Evolutionary conservation across 2,329 filamentous ascomycete species (phyloP), one percentile per base, ranked within the genome.

Genomic region (Didymella glomerata): DNA sequence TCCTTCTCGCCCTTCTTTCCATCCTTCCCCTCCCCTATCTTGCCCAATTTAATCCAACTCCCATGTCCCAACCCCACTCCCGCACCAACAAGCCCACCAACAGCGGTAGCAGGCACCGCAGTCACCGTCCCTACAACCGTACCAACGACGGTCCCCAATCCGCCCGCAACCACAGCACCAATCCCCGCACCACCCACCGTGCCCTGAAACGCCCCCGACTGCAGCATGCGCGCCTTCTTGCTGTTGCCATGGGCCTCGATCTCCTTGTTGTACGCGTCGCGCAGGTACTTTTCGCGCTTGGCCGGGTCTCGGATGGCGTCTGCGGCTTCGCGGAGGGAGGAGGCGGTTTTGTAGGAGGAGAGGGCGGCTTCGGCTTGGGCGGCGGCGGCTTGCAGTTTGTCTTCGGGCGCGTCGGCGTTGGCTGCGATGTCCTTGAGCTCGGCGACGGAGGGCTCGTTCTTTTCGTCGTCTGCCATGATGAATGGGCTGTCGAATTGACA

Each of bases 31-130:
- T 57, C 62, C 32, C 65, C 68, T 28, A 66, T 45, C 45, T 65
- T 62, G 4, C 67, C 65, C 49, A 80, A 56, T 66, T 78, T 80
- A 22, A 81, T 75, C 67, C 74, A 80, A 13, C 79, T 79, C 32
- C 79, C 79, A 67, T 79, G 76, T 14, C 78, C 70, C 10, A 75
- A 75, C 3, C 79, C 79, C 10, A 77, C 76, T 0, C 78, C 79
- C 3, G 71, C 70, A 0, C 79, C 79, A 0, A 79, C 76, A 48
- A 81, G 52, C 0, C 74, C 78, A 0, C 78, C 78, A 5, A 81
- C 61, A 14, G 70, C 76, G 38, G 77, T 77, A 11, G 74, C 74
- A 3, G 78, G 78, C 52, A 80, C 71, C 7, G 76, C 72, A 20
- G 75, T 74, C n/a, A 80, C 70, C 0, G 69, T 72, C 2, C 78